phyloP scores from a whole-genome alignment of 306 rosid species.

The Bauhinia variegata region DNA sequence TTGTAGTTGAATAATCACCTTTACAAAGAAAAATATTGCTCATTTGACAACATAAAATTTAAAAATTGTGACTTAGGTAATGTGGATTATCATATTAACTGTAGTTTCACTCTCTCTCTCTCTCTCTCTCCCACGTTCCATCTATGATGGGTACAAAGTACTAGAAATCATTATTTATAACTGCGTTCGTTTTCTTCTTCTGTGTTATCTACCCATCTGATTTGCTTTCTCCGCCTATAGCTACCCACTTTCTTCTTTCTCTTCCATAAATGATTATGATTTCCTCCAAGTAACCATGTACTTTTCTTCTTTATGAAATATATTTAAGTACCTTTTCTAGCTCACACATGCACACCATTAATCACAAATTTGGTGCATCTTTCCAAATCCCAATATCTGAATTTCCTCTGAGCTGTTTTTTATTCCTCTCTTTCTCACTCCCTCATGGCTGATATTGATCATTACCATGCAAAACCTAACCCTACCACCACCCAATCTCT shows the following conservation, averaged over 20 bases:
- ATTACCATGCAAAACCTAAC: slow-evolving; percentile 20
- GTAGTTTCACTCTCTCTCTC: slow-evolving; percentile 5
- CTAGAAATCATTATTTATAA: neutral
- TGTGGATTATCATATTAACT: slow-evolving; percentile 1
- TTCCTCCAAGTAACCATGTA: slow-evolving; percentile 12
- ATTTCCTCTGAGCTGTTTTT: neutral
- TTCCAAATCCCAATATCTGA: neutral
- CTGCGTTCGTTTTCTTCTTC: slow-evolving; percentile 14
- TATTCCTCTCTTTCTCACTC: neutral
- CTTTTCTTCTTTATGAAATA: slow-evolving; percentile 24
- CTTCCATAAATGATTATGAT: slow-evolving; percentile 28
- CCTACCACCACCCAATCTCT: slow-evolving; percentile 25
- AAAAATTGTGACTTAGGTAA: neutral
- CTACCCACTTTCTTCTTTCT: neutral
- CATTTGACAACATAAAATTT: neutral
- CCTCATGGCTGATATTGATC: slow-evolving; percentile 39
- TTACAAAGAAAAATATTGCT: slow-evolving; percentile 1
- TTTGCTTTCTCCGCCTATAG: slow-evolving; percentile 29
- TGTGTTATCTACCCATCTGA: slow-evolving; percentile 5
- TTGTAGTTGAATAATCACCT: too few relatives aligned
- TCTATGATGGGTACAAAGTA: neutral
- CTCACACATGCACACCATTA: slow-evolving; percentile 11
- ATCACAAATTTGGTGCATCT: slow-evolving; percentile 12
- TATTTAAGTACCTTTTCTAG: slow-evolving; percentile 18
- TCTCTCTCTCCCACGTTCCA: neutral